phyloP scores from a whole-genome alignment of 495 filamentous ascomycete genomes.

The Podospora sp. region DNA sequence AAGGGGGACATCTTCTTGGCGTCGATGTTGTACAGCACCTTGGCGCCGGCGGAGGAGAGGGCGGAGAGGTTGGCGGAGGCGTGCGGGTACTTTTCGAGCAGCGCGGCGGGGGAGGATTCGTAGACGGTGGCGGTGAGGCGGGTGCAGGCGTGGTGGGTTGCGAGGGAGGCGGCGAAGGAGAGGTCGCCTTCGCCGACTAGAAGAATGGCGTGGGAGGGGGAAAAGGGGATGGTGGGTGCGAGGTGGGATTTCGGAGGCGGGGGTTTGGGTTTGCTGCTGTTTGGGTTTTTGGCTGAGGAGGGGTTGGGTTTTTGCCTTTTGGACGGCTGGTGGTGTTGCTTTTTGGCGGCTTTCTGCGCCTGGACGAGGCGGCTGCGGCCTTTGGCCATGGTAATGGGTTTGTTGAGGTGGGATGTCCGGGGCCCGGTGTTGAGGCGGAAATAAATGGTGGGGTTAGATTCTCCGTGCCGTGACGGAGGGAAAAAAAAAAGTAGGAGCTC shows the following conservation, averaged over 20 bases:
- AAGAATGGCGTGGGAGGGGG: slow-evolving; percentile 68
- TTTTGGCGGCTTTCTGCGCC: slow-evolving; percentile 20
- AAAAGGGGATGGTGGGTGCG: slow-evolving; percentile 73
- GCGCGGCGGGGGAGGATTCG: slow-evolving; percentile 46
- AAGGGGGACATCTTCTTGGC: slow-evolving; percentile 67
- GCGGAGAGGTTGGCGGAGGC: slow-evolving; percentile 60
- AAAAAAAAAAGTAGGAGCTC: not conserved
- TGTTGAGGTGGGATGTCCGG: slow-evolving; percentile 5
- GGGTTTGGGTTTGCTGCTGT: slow-evolving; percentile 20
- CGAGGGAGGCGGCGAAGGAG: slow-evolving; percentile 79
- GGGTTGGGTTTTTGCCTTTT: slow-evolving; percentile 27
- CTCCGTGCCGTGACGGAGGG: not conserved
- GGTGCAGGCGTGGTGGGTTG: slow-evolving; percentile 68
- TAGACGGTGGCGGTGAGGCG: slow-evolving; percentile 60
- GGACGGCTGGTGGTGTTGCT: slow-evolving; percentile 14
- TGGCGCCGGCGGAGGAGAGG: slow-evolving; percentile 48
- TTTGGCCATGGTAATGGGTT: slow-evolving; percentile 17
- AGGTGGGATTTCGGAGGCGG: slow-evolving; percentile 40
- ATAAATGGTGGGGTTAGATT: slow-evolving; percentile 17
- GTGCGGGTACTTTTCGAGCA: slow-evolving; percentile 78
- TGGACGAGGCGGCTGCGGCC: slow-evolving; percentile 12
- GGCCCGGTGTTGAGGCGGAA: slow-evolving; percentile 8
- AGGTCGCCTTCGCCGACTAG: slow-evolving; percentile 94
- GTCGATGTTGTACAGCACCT: slow-evolving; percentile 71
- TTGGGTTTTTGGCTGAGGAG: slow-evolving; percentile 6